Conservation (phyloP, 768 basidiomycete species). For the Agaricus subrufescens region DNA sequence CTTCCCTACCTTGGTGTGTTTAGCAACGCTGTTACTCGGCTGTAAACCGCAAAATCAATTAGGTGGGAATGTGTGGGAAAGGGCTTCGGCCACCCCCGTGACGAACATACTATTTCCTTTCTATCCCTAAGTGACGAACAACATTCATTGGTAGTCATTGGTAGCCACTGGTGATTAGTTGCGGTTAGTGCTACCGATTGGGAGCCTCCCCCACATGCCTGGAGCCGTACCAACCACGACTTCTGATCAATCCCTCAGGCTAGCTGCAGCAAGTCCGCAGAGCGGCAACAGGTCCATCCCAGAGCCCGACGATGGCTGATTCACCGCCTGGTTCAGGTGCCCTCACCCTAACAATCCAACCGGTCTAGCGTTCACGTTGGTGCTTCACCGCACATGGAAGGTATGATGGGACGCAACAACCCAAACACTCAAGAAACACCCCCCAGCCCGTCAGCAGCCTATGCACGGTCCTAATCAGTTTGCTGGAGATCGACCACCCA, state of each 20-base stretch:
- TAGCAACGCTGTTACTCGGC: too few species aligned
- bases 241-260: slow-evolving; percentile 12
- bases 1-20: too few species aligned
- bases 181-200: too few species aligned
- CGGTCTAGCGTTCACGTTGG: slow-evolving; percentile 48
- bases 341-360: slow-evolving; percentile 24
- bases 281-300: slow-evolving; percentile 38
- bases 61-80: too few species aligned
- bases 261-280: slow-evolving; percentile 13
- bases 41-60: too few species aligned
- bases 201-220: slow-evolving; percentile 12
- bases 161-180: too few species aligned
- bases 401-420: slow-evolving; percentile 31
- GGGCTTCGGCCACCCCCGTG: too few species aligned
- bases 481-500: slow-evolving; percentile 49
- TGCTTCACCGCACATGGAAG: slow-evolving; percentile 45
- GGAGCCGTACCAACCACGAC: slow-evolving; percentile 11
- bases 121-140: too few species aligned
- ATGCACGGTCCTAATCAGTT: slow-evolving; percentile 26
- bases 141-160: too few species aligned
- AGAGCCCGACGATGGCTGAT: slow-evolving; percentile 60
- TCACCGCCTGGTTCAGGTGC: slow-evolving; percentile 43
- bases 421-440: slow-evolving; percentile 22
- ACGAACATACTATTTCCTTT: too few species aligned
- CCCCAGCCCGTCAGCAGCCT: slow-evolving; percentile 18